Conservation (phyloP, 495 filamentous ascomycete genomes). For the Penicillium lividum region DNA sequence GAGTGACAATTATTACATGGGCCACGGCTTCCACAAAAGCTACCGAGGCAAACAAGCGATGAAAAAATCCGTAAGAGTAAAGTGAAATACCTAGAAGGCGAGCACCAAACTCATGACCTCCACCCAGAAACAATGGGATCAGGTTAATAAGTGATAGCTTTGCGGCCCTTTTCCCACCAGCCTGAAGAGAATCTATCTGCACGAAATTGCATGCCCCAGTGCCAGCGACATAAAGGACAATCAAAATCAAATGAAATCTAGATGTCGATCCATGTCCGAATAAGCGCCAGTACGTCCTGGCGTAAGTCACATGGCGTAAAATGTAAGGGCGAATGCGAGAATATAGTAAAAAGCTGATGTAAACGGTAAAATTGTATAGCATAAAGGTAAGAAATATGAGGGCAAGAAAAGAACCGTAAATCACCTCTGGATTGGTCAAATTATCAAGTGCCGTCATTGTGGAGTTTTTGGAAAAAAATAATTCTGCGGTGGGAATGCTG, state of each 20-base stretch:
- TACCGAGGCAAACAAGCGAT: slow-evolving; percentile 27
- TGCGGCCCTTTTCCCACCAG: slow-evolving; percentile 9
- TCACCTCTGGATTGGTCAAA: slow-evolving; percentile 2
- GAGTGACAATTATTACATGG: slow-evolving; percentile 15
- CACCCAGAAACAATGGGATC: slow-evolving; percentile 15
- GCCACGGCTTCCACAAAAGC: slow-evolving; percentile 16
- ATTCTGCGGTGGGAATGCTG: no score
- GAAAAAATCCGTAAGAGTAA: slow-evolving; percentile 21
- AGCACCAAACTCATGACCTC: slow-evolving; percentile 19
- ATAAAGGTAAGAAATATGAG: not conserved
- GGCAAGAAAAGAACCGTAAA: not conserved
- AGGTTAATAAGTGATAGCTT: slow-evolving; percentile 19
- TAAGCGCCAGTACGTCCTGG: slow-evolving; percentile 1
- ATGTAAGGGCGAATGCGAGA: slow-evolving; percentile 6
- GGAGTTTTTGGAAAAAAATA: no score
- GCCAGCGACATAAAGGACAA: slow-evolving; percentile 5
- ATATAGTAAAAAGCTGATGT: not conserved
- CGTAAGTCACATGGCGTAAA: slow-evolving; percentile 9
- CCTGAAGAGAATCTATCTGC: not conserved
- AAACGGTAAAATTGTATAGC: not conserved
- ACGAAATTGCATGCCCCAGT: slow-evolving; percentile 18
- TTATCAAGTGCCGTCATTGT: no score
- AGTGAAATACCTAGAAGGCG: slow-evolving; percentile 27
- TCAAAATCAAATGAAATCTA: slow-evolving; percentile 7
- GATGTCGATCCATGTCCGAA: not conserved